Evolutionary conservation across 2,329 filamentous ascomycete species (phyloP).

Genomic region (Simplicillium aogashimaense): DNA sequence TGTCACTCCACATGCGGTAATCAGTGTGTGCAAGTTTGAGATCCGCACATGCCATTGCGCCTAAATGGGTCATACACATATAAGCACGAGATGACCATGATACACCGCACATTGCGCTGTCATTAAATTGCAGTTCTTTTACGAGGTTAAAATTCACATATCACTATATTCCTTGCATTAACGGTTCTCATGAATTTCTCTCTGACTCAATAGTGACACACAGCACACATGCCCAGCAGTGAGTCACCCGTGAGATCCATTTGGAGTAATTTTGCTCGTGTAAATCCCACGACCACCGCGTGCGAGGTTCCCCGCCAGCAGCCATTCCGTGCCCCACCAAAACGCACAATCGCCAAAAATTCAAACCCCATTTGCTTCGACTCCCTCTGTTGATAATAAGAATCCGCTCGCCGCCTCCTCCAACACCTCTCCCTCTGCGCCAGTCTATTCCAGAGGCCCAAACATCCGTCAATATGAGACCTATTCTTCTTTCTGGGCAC

Average conservation of each 20-base stretch:
- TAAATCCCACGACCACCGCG: neutral
- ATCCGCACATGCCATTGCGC: too few relatives aligned
- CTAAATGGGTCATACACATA: too few relatives aligned
- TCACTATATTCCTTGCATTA: too few relatives aligned
- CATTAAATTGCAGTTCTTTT: too few relatives aligned
- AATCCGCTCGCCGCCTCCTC: slow-evolving; percentile 1
- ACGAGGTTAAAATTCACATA: too few relatives aligned
- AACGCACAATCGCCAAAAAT: slow-evolving; percentile 37
- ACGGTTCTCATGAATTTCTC: neutral
- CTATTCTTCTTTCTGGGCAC: slow-evolving; percentile 92
- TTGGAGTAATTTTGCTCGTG: neutral
- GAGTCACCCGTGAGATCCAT: neutral
- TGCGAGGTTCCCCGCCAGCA: slow-evolving; percentile 3
- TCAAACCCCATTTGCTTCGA: slow-evolving; percentile 14
- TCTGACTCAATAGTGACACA: slow-evolving; percentile 1
- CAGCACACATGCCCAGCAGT: neutral
- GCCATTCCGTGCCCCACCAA: slow-evolving; percentile 25
- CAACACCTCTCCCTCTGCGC: slow-evolving; percentile 3
- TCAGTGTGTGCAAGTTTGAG: too few relatives aligned
- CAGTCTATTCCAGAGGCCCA: slow-evolving; percentile 2
- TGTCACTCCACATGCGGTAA: too few relatives aligned
- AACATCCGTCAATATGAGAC: slow-evolving; percentile 64
- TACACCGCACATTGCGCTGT: too few relatives aligned
- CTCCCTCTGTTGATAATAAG: slow-evolving; percentile 8
- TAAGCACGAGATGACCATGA: too few relatives aligned